phyloP scores from a whole-genome alignment of 495 filamentous ascomycete species.

The Hyaloscypha variabilis region DNA sequence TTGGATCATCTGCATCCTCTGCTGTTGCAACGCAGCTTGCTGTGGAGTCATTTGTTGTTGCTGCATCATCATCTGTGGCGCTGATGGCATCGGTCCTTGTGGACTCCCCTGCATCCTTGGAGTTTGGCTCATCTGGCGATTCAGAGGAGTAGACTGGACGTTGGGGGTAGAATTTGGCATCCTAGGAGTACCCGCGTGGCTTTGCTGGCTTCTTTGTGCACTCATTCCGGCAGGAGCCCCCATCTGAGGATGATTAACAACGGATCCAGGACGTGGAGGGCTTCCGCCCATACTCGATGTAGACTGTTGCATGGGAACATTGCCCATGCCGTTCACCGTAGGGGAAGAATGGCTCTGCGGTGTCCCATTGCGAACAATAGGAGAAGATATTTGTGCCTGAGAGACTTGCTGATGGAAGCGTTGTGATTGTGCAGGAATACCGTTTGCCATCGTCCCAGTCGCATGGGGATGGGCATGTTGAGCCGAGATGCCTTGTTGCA shows the following conservation, averaged over 20 bases:
- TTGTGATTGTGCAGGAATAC: constrained; percentile 53
- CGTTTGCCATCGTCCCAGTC: constrained; percentile 46
- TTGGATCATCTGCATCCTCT: constrained; percentile 30
- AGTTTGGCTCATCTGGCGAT: constrained; percentile 69
- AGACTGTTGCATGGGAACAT: constrained; percentile 78
- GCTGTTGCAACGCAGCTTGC: constrained; percentile 20
- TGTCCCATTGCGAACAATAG: constrained; percentile 76
- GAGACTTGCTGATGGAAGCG: constrained; percentile 60
- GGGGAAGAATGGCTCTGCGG: constrained; percentile 80
- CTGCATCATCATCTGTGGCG: constrained; percentile 55
- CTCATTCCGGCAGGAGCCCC: constrained; percentile 71
- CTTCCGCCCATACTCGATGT: constrained; percentile 78
- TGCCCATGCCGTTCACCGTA: constrained; percentile 61
- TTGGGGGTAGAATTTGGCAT: constrained; percentile 80
- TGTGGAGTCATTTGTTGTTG: constrained; percentile 34
- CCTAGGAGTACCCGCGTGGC: constrained; percentile 79
- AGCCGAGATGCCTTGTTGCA: constrained; percentile 23
- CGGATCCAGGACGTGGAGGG: constrained; percentile 76
- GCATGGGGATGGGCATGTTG: constrained; percentile 46
- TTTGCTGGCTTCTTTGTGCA: constrained; percentile 78
- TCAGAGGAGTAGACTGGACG: constrained; percentile 73
- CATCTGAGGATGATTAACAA: constrained; percentile 69
- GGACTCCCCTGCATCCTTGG: constrained; percentile 78
- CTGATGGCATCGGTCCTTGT: constrained; percentile 59
- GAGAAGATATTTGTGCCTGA: constrained; percentile 76